Evolutionary conservation across 2,329 filamentous ascomycete species (phyloP).

Genomic region (Cyclaneusma minus): DNA sequence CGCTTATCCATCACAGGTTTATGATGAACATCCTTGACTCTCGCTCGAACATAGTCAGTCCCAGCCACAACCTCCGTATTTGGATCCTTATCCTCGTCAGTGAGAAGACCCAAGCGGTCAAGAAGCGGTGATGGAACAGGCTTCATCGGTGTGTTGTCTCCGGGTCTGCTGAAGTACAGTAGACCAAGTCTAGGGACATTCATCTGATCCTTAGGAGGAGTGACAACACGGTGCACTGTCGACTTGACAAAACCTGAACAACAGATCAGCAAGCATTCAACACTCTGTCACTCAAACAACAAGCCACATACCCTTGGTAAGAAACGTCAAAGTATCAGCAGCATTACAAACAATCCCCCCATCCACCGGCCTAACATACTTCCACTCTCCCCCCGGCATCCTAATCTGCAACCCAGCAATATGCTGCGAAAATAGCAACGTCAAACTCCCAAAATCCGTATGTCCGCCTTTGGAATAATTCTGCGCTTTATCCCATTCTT

Average conservation of each 20-base stretch:
- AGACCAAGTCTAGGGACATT: constrained; percentile 31
- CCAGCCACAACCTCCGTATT: constrained; percentile 21
- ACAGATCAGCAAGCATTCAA: constrained; percentile 4
- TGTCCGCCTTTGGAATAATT: constrained; percentile 30
- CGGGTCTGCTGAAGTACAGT: constrained; percentile 23
- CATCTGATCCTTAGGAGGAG: constrained; percentile 26
- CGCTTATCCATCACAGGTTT: constrained; percentile 27
- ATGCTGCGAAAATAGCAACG: constrained; percentile 40
- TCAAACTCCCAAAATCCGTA: constrained; percentile 39
- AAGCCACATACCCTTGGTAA: constrained; percentile 21
- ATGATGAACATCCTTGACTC: constrained; percentile 29
- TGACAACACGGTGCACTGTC: constrained; percentile 27
- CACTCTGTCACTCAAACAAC: neutral
- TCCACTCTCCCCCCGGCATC: constrained; percentile 27
- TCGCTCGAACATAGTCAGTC: constrained; percentile 28
- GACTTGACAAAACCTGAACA: constrained; percentile 27
- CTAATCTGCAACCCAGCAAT: constrained; percentile 39
- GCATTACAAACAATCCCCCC: constrained; percentile 37
- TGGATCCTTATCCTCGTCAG: constrained; percentile 22
- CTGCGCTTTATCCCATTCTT: constrained; percentile 27
- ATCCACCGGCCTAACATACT: constrained; percentile 30
- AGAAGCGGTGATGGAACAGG: constrained; percentile 21
- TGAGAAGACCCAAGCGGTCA: constrained; percentile 22
- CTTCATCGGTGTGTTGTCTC: constrained; percentile 17
- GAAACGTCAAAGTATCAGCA: constrained; percentile 31